Base-by-base conservation (phyloP, 768 basidiomycete species). In the Flagelloscypha sp. region DNA sequence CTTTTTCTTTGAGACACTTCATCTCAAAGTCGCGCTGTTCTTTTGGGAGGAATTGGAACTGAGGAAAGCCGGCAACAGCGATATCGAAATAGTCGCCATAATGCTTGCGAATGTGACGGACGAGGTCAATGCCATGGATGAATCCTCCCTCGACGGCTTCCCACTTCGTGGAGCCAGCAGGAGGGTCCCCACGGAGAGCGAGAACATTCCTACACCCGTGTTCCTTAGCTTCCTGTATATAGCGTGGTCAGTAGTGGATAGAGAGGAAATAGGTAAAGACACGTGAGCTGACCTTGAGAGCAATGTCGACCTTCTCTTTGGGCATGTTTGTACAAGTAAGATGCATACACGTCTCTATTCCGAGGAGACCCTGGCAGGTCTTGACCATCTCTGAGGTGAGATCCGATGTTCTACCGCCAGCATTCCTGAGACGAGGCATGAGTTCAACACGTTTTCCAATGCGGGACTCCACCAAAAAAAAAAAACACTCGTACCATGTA, bases 321-420 rank as follows among this genome's bases (percentile, higher is more conserved):
- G 90, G 89, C 90, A 99, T 95, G 62, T 94, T 95, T 33, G 95
- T 98, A 55, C 95, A 98, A 29, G 94, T 98, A 47, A 99, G 60
- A 61, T 99, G 95, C 89, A 99, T 90, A 63, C 92, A 97, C 19
- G 92, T 94, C 62, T 98, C 92, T 16, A 98, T 70, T 0, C 93
- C 95, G 57, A 98, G 87, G 24, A 87, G 60, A 30, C 84, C 71
- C 61, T 97, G 92, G 54, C 92, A 94, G 27, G 85, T 88, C 61
- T 90, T 90, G 42, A 95, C 88, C 66, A 97, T 78, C 49, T 92
- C 87, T 4, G 86, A 79, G 8, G 93, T 94, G 38, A 97, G 62
- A 50, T 95, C 93, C 27, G 92, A 94, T 23, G 92, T 94, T 42
- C 92, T 76, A 36, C 93, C 93, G 37, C 93, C 93, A 36, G 93